phyloP scores from a whole-genome alignment of 441 rosid species.

The Eugenia klotzschiana region DNA sequence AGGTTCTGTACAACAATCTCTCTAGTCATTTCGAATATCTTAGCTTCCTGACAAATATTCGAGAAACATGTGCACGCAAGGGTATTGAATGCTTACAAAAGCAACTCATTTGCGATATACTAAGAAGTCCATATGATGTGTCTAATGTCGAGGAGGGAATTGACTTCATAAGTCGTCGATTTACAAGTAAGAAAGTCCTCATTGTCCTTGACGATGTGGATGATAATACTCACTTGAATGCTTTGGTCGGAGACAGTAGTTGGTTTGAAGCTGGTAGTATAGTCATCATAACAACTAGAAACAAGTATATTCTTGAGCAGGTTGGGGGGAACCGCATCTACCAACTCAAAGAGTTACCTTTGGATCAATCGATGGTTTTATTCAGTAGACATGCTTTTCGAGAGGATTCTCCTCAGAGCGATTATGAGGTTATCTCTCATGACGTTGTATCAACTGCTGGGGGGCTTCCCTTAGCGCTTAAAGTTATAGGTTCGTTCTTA shows the following conservation, averaged over 20 bases:
- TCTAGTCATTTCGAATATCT: not conserved
- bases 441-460: not conserved
- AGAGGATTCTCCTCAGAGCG: accelerated
- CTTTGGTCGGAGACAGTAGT: not conserved
- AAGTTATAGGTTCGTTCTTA: not conserved
- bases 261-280: not conserved
- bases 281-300: not conserved
- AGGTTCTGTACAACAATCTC: not conserved
- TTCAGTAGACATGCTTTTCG: not conserved
- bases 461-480: not conserved
- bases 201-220: not conserved
- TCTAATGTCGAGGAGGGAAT: not conserved
- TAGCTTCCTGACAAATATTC: not conserved
- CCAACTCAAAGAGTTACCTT: not conserved
- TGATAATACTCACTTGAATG: not conserved
- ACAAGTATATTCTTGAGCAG: not conserved
- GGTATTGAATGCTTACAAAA: not conserved
- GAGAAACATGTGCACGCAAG: not conserved
- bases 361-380: not conserved
- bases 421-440: not conserved
- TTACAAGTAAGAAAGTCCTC: not conserved
- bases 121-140: not conserved
- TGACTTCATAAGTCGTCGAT: not conserved
- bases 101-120: not conserved
- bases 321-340: not conserved